These are phyloP conservation scores for Akanthomyces lecanii DNA, from an alignment of 2,329 filamentous ascomycete species.

Conservation along the genomic window DNA sequence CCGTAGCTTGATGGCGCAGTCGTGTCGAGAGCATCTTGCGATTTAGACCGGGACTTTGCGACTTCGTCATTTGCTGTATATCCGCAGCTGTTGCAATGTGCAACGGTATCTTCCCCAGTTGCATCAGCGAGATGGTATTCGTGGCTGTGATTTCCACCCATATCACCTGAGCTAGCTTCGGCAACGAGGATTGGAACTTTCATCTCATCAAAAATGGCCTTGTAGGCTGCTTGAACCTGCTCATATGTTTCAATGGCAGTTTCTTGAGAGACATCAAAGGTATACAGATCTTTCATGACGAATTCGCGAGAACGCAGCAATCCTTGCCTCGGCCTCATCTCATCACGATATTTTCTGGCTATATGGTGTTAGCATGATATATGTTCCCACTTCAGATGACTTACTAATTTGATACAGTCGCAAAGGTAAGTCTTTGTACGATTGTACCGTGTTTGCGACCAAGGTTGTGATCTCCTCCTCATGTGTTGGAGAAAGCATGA, in stretches of 20 bases:
- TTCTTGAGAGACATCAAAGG: conserved; percentile 69
- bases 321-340: conserved; percentile 81
- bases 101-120: conserved; percentile 80
- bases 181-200: conserved; percentile 81
- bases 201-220: conserved; percentile 73
- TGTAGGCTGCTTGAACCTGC: conserved; percentile 69
- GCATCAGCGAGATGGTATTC: conserved; percentile 83
- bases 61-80: conserved; percentile 87
- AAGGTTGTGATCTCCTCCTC: conserved; percentile 92
- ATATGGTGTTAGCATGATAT: conserved; percentile 20
- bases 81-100: conserved; percentile 68
- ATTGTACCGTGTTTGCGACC: conserved; percentile 67
- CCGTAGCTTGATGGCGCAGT: conserved; percentile 23
- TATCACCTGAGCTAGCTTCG: conserved; percentile 89
- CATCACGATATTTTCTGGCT: conserved; percentile 93
- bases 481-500: conserved; percentile 85
- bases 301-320: conserved; percentile 87
- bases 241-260: conserved; percentile 78
- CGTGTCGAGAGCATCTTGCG: not conserved
- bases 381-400: conserved; percentile 24
- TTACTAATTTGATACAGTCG: conserved; percentile 85
- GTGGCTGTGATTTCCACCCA: conserved; percentile 89
- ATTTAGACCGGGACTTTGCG: conserved; percentile 40
- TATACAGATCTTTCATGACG: conserved; percentile 97
- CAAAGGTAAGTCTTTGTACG: conserved; percentile 81